Percentiles rank a stretch among this genome's conserved stretches.
phyloP scores from a whole-genome alignment of 495 filamentous ascomycete species.

The Penicillium cosmopolitanum region DNA sequence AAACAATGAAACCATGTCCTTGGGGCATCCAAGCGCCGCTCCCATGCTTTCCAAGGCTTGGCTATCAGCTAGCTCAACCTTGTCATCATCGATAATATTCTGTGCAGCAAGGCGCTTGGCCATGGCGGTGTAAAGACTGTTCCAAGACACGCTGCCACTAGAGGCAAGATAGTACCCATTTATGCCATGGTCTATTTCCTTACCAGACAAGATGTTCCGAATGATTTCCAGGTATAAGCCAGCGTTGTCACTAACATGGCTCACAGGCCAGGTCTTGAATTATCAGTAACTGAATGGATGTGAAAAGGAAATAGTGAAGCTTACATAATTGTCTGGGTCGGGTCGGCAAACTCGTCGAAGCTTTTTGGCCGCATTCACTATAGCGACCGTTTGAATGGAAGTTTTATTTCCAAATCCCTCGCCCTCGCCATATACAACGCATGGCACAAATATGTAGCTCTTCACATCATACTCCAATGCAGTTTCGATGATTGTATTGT shows the following conservation, averaged over 20 bases:
- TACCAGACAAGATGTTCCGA: conserved; percentile 41
- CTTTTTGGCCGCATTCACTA: conserved; percentile 47
- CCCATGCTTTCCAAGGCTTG: conserved; percentile 40
- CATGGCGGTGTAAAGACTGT: conserved; percentile 49
- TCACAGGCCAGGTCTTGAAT: conserved; percentile 51
- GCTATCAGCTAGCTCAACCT: conserved; percentile 36
- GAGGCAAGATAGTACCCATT: conserved; percentile 55
- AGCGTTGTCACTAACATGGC: conserved; percentile 48
- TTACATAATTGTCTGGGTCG: conserved; percentile 37
- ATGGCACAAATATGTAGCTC: conserved; percentile 52
- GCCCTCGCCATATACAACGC: conserved; percentile 50
- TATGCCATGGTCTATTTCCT: conserved; percentile 40
- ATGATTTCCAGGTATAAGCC: conserved; percentile 47
- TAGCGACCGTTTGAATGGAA: conserved; percentile 52
- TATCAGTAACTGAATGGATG: neutral
- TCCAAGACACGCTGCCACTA: conserved; percentile 49
- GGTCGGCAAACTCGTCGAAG: conserved; percentile 40
- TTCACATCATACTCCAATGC: conserved; percentile 40
- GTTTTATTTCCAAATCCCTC: conserved; percentile 53
- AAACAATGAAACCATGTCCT: conserved; percentile 36
- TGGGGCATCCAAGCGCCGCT: conserved; percentile 32
- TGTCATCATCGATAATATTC: conserved; percentile 35
- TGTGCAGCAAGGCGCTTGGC: conserved; percentile 42
- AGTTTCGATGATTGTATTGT: conserved; percentile 41
- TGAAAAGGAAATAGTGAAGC: conserved; percentile 8